These are phyloP conservation scores for Clarireedia homoeocarpa DNA, from an alignment of 2,329 filamentous ascomycete species.

Conservation along the genomic window DNA sequence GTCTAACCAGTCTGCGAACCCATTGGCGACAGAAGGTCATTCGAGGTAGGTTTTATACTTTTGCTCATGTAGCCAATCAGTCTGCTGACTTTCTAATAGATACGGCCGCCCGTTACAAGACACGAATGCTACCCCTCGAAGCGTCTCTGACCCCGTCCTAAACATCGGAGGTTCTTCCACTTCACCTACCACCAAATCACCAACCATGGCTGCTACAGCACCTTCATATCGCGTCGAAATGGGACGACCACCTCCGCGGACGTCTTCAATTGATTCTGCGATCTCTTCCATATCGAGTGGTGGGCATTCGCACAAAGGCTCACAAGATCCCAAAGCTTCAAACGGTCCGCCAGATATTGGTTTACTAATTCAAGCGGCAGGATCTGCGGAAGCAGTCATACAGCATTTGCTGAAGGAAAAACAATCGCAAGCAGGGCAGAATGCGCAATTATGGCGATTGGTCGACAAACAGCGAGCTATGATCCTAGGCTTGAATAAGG, in stretches of 20 bases:
- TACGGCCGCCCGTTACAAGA: conserved; percentile 18
- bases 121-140: conserved; percentile 24
- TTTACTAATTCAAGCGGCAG: conserved; percentile 72
- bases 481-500: conserved; percentile 89
- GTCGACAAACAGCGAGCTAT: conserved; percentile 95
- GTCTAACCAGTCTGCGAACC: conserved; percentile 12
- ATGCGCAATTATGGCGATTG: conserved; percentile 86
- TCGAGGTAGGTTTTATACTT: conserved; percentile 17
- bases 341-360: conserved; percentile 66
- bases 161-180: conserved; percentile 19
- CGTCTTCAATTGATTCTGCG: conserved; percentile 88
- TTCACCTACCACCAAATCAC: conserved; percentile 16
- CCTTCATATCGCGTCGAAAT: conserved; percentile 25
- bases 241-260: conserved; percentile 47
- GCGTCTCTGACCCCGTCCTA: conserved; percentile 28
- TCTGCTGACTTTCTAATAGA: conserved; percentile 12
- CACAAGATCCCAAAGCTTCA: conserved; percentile 42
- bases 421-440: conserved; percentile 79
- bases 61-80: not conserved
- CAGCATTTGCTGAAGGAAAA: conserved; percentile 87
- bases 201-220: conserved; percentile 24
- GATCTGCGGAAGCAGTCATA: conserved; percentile 83
- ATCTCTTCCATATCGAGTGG: conserved; percentile 67
- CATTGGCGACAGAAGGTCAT: conserved; percentile 12
- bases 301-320: conserved; percentile 48